These are phyloP conservation scores for Penicillium sp. DNA, from an alignment of 2,329 filamentous ascomycete genomes.

Conservation along the genomic window DNA sequence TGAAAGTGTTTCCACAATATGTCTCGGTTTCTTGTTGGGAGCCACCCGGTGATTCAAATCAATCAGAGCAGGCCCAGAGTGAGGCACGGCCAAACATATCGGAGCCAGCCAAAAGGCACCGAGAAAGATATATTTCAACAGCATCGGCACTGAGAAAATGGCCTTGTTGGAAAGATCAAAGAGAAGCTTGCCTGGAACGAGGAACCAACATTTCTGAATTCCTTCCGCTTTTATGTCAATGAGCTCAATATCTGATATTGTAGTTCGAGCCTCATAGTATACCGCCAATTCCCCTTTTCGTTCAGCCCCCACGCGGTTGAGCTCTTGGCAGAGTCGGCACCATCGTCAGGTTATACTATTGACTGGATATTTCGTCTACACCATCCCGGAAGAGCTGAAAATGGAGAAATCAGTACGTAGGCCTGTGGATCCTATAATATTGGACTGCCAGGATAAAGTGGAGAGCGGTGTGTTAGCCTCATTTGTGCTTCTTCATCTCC, in stretches of 20 bases:
- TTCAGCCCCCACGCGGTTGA: neutral
- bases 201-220: neutral
- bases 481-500: neutral
- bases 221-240: neutral
- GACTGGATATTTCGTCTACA: neutral
- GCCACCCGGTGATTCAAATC: conserved; percentile 9
- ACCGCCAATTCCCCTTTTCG: neutral
- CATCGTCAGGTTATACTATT: neutral
- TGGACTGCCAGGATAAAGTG: neutral
- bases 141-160: neutral
- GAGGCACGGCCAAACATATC: neutral
- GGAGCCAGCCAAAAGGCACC: neutral
- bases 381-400: neutral
- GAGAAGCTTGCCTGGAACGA: neutral
- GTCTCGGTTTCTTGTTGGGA: conserved; percentile 1
- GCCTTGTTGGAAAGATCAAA: too few relatives aligned
- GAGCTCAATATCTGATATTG: neutral
- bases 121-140: neutral
- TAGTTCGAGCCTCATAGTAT: neutral
- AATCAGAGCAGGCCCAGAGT: neutral
- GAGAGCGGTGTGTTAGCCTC: neutral
- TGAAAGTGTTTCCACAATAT: conserved; percentile 3
- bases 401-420: neutral
- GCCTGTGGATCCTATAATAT: neutral
- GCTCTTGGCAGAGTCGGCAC: neutral